Percentiles rank a stretch among this genome's conserved stretches.
These are phyloP conservation scores for Globisporangium megalacanthum DNA, from an alignment of 352 stramenopile genomes.

Conservation along the genomic window DNA sequence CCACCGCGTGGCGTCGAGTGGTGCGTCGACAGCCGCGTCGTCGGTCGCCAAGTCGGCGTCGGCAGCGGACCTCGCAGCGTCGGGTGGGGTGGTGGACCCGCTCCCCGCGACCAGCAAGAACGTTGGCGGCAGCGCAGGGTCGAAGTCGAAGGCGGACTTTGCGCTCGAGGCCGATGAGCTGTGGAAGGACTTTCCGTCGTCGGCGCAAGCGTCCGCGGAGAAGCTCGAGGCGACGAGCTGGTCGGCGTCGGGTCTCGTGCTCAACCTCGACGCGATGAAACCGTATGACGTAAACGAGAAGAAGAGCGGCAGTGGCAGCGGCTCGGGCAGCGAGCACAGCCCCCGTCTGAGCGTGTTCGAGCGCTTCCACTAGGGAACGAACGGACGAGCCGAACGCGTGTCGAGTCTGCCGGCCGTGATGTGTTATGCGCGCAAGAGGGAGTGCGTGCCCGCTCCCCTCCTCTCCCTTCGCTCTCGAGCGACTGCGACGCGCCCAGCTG, in stretches of 20 bases:
- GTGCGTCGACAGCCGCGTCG: conserved; percentile 15
- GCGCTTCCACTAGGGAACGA: conserved; percentile 73
- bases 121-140: background rate
- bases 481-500: too few species aligned
- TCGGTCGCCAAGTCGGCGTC: background rate
- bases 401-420: too few species aligned
- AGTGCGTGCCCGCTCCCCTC: too few species aligned
- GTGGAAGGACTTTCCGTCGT: conserved; percentile 73
- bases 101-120: background rate
- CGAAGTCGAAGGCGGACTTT: conserved; percentile 39
- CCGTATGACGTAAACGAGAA: conserved; percentile 30
- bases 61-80: background rate
- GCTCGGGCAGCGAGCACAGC: conserved; percentile 48
- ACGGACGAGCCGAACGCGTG: too few species aligned
- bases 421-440: too few species aligned
- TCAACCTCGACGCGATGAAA: conserved; percentile 52
- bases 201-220: conserved; percentile 30
- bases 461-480: too few species aligned
- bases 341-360: conserved; percentile 77
- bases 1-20: conserved; percentile 8
- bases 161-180: conserved; percentile 59
- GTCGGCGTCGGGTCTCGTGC: conserved; percentile 42
- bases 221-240: conserved; percentile 41
- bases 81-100: conserved; percentile 5
- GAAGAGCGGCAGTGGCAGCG: conserved; percentile 7